A percentile compares a stretch with the other conserved stretches of the same genome.
Conservation (phyloP, 345 rosid genomes). For the Luvunga scandens region DNA sequence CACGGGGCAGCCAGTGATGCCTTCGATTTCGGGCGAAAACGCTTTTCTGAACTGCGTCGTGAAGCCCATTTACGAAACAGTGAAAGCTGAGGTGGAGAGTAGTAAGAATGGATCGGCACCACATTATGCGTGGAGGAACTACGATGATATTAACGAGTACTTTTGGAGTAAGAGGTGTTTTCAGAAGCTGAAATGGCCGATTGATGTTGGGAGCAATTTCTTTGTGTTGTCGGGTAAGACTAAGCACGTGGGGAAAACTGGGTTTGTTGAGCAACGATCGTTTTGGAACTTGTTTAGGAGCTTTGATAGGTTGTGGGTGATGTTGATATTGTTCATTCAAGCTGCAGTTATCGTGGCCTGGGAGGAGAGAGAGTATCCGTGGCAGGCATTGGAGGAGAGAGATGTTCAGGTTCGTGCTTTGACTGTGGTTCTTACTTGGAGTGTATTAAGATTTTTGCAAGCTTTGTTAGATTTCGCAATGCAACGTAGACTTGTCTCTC, state of each 20-base stretch:
- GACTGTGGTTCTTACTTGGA: slow-evolving; percentile 83
- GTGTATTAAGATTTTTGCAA: slow-evolving; percentile 77
- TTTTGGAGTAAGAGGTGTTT: slow-evolving; percentile 94
- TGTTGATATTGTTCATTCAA: slow-evolving; percentile 73
- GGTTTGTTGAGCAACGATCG: slow-evolving; percentile 94
- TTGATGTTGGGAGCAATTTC: slow-evolving; percentile 69
- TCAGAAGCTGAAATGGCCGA: slow-evolving; percentile 83
- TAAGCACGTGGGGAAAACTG: slow-evolving; percentile 87
- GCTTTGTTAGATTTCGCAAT: slow-evolving; percentile 67
- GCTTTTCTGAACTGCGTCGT: slow-evolving; percentile 69
- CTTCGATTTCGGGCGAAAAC: slow-evolving; percentile 74
- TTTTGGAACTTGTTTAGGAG: slow-evolving; percentile 84
- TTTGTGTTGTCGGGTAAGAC: slow-evolving; percentile 52
- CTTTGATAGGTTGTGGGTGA: slow-evolving; percentile 87
- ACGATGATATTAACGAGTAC: slow-evolving; percentile 92
- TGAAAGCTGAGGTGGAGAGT: slow-evolving; percentile 75
- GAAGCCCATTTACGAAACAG: slow-evolving; percentile 74
- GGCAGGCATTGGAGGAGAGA: slow-evolving; percentile 48
- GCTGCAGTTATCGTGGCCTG: slow-evolving; percentile 78
- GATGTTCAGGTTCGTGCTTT: slow-evolving; percentile 67
- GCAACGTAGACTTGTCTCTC: slow-evolving; percentile 65
- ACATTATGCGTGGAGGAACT: slow-evolving; percentile 88
- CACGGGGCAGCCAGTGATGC: slow-evolving; percentile 82
- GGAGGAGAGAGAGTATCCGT: slow-evolving; percentile 52
- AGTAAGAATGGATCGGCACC: slow-evolving; percentile 95